These are phyloP conservation scores for Globisporangium cylindrosporum DNA, from an alignment of 352 stramenopile genomes.

Conservation along the genomic window DNA sequence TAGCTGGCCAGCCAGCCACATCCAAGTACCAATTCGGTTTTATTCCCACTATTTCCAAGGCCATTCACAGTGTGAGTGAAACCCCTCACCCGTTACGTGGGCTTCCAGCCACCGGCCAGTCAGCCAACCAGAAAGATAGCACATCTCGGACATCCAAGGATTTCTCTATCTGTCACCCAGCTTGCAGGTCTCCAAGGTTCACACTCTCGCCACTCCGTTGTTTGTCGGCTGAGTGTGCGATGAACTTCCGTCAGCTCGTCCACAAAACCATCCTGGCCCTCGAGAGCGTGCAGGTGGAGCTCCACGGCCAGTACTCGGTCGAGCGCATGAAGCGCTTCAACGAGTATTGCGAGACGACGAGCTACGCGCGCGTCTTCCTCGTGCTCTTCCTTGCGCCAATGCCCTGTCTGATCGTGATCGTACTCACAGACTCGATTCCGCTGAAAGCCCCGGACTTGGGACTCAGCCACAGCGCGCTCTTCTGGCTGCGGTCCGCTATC, in stretches of 20 bases:
- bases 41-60: no score
- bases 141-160: no score
- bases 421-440: constrained; percentile 19
- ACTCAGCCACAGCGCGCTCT: constrained; percentile 15
- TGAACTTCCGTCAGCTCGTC: background rate
- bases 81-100: no score
- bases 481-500: constrained; percentile 22
- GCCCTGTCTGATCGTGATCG: constrained; percentile 18
- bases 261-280: background rate
- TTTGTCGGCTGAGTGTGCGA: no score
- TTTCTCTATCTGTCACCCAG: no score
- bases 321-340: constrained; percentile 5
- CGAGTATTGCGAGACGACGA: background rate
- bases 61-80: no score
- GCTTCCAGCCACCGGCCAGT: no score
- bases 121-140: no score
- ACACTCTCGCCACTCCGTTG: no score
- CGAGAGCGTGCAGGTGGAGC: constrained; percentile 19
- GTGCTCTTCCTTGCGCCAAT: constrained; percentile 8
- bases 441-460: constrained; percentile 16
- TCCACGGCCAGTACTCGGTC: constrained; percentile 21
- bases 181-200: no score
- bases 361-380: background rate
- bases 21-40: no score
- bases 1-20: no score